Conservation (phyloP, 805 yeast genomes). For the Metschnikowia baotianmanensis region DNA sequence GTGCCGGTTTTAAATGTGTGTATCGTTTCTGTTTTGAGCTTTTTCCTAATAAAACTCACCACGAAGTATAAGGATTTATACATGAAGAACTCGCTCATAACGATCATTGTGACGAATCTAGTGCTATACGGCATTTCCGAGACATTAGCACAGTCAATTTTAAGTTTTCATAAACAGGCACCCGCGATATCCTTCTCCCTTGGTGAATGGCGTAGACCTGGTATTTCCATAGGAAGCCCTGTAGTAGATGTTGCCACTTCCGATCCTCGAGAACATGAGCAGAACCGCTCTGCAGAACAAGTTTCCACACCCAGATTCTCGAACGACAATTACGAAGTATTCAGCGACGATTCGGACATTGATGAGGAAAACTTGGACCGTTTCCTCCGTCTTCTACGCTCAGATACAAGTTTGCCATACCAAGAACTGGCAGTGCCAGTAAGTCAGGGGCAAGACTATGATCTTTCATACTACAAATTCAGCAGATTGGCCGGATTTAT, state of each 20-base stretch:
- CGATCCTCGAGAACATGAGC: no score
- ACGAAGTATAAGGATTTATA: conserved; percentile 60
- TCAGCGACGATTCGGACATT: conserved; percentile 22
- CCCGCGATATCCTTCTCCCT: conserved; percentile 6
- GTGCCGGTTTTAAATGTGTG: conserved; percentile 58
- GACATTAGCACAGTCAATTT: conserved; percentile 76
- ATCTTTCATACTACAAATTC: conserved; percentile 53
- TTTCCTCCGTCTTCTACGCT: conserved; percentile 35
- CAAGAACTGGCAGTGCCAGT: conserved; percentile 3
- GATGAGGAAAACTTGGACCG: conserved; percentile 32
- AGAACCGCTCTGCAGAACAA: no score
- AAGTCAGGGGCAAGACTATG: neutral
- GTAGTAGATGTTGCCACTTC: neutral
- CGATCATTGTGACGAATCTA: conserved; percentile 77
- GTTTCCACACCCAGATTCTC: neutral
- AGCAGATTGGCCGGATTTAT: conserved; percentile 74
- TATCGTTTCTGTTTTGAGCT: conserved; percentile 48
- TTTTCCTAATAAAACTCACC: conserved; percentile 51
- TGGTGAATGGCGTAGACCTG: neutral
- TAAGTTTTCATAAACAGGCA: conserved; percentile 22
- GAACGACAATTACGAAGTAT: neutral
- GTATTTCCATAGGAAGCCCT: neutral
- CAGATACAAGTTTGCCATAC: conserved; percentile 18
- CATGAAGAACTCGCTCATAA: conserved; percentile 61
- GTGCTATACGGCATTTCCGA: conserved; percentile 90